A percentile compares a stretch with the other conserved stretches of the same genome.
These are phyloP conservation scores for Trichosanthes cucumerina DNA, from an alignment of 306 rosid genomes.

Conservation along the genomic window DNA sequence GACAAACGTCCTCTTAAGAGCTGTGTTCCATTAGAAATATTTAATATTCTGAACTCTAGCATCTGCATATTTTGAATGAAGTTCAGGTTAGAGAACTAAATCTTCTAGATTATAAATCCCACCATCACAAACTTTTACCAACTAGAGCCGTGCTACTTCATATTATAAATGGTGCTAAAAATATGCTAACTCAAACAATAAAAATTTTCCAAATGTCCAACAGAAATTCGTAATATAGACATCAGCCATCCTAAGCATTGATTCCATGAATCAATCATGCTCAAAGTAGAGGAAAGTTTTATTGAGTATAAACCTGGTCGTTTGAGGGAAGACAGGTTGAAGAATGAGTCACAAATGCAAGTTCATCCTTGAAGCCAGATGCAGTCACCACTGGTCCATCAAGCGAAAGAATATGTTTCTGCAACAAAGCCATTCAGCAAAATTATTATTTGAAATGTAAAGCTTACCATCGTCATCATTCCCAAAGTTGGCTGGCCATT, in stretches of 20 bases:
- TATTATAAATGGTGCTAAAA: not conserved
- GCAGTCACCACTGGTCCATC: slow-evolving; percentile 93
- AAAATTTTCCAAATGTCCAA: not conserved
- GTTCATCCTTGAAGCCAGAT: slow-evolving; percentile 73
- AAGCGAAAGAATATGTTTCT: slow-evolving; percentile 66
- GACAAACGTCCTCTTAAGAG: slow-evolving; percentile 59
- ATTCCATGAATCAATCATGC: not conserved
- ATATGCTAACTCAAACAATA: not conserved
- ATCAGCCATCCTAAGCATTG: not conserved
- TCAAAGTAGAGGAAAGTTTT: not conserved
- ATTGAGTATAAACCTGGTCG: slow-evolving; percentile 50
- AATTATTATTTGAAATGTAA: not conserved
- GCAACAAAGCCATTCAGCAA: slow-evolving; percentile 27
- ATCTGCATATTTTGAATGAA: slow-evolving; percentile 36
- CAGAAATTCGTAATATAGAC: not conserved
- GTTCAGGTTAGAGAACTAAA: not conserved
- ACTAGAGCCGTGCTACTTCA: not conserved
- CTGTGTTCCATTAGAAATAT: slow-evolving; percentile 43
- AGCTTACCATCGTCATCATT: not conserved
- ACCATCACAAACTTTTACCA: not conserved
- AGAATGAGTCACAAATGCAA: slow-evolving; percentile 80
- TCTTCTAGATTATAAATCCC: not conserved
- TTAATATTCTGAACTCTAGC: slow-evolving; percentile 58
- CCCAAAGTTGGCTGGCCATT: not conserved
- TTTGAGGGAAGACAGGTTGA: slow-evolving; percentile 56